A percentile compares a stretch with the other conserved stretches of the same genome.
These are phyloP conservation scores for Cordyceps cicadae DNA, from an alignment of 2,329 filamentous ascomycete genomes.

Conservation along the genomic window DNA sequence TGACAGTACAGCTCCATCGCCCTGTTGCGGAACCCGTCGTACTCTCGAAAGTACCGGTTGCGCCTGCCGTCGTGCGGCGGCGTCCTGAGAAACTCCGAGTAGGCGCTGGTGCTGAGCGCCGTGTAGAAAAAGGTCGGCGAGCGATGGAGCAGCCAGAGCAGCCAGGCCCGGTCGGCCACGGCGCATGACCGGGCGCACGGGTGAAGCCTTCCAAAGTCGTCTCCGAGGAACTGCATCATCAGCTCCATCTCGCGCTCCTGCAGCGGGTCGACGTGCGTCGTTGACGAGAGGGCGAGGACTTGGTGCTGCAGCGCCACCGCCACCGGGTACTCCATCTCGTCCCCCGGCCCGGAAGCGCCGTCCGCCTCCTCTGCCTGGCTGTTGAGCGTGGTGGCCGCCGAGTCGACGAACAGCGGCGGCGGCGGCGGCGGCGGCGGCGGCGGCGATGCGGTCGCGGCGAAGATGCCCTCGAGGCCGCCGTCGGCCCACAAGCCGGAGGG, in stretches of 20 bases:
- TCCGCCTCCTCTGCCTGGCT: too few relatives aligned
- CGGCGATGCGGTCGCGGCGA: not conserved
- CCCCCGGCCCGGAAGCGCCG: not conserved
- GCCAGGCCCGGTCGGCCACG: not conserved
- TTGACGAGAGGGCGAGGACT: not conserved
- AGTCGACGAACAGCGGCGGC: not conserved
- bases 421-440: not conserved
- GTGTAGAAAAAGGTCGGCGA: slow-evolving; percentile 3
- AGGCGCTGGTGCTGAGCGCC: slow-evolving; percentile 1
- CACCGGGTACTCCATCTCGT: too few relatives aligned
- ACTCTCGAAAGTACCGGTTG: not conserved
- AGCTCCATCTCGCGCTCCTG: not conserved
- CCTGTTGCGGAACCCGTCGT: not conserved
- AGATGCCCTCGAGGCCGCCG: not conserved
- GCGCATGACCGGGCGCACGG: not conserved
- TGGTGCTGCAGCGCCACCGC: not conserved
- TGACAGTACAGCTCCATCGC: not conserved
- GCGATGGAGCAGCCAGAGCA: not conserved
- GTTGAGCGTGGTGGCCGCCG: not conserved
- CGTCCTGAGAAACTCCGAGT: not conserved
- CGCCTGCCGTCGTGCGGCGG: not conserved
- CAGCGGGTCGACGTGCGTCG: not conserved
- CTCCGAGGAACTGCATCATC: not conserved
- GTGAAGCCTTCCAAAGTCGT: not conserved
- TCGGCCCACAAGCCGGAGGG: not conserved